phyloP scores from a whole-genome alignment of 2,329 filamentous ascomycete genomes.

The Hymenoscyphus scutula region DNA sequence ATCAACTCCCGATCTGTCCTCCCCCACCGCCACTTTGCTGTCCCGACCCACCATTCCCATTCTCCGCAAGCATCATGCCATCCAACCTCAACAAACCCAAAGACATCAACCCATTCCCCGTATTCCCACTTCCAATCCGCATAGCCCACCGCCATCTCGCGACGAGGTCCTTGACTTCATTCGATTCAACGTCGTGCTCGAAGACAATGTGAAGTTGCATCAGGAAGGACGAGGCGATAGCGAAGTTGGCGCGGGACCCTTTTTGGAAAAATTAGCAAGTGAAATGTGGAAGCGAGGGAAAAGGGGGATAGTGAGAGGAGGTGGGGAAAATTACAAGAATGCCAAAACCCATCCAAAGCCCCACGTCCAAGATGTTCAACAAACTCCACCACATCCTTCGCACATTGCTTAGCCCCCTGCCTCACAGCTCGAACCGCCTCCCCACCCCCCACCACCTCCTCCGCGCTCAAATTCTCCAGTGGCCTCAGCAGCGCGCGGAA shows the following conservation, averaged over 20 bases:
- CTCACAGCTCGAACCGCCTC: slow-evolving; percentile 32
- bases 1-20: too few species aligned
- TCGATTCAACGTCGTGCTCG: slow-evolving; percentile 28
- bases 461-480: slow-evolving; percentile 30
- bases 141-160: slow-evolving; percentile 35
- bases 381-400: slow-evolving; percentile 36
- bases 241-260: slow-evolving; percentile 37
- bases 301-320: slow-evolving; percentile 13
- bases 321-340: slow-evolving; percentile 31
- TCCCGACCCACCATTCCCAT: background rate
- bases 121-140: slow-evolving; percentile 30
- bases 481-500: slow-evolving; percentile 37
- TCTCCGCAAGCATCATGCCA: slow-evolving; percentile 20
- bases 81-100: slow-evolving; percentile 34
- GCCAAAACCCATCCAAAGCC: slow-evolving; percentile 35
- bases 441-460: slow-evolving; percentile 28
- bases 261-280: slow-evolving; percentile 2
- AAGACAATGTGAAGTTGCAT: slow-evolving; percentile 35
- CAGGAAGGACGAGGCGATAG: slow-evolving; percentile 36
- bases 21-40: too few species aligned
- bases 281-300: background rate
- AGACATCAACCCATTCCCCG: slow-evolving; percentile 33
- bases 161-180: slow-evolving; percentile 32
- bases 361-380: slow-evolving; percentile 33
- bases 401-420: slow-evolving; percentile 34